phyloP scores from a whole-genome alignment of 305 asterid species.

The Salvia sclarea region DNA sequence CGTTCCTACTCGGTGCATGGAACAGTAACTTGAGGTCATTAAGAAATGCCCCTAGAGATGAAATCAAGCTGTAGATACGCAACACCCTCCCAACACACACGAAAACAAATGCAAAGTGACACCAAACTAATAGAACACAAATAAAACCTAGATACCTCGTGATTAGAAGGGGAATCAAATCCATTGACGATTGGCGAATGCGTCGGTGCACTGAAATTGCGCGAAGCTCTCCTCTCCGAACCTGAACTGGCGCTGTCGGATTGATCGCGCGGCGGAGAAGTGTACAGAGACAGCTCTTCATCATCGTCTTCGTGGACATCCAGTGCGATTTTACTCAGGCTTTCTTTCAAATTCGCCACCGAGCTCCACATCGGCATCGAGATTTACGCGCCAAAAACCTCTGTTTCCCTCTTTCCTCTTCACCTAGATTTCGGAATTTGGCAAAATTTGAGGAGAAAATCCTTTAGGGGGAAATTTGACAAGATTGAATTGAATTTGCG shows the following conservation, averaged over 20 bases:
- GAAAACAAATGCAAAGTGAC: slow-evolving; percentile 13
- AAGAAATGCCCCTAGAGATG: neutral
- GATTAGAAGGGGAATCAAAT: slow-evolving; percentile 53
- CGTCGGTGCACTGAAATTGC: slow-evolving; percentile 51
- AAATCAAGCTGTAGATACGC: neutral
- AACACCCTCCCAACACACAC: neutral
- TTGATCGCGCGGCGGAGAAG: slow-evolving; percentile 58
- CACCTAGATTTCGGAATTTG: slow-evolving; percentile 27
- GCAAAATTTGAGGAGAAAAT: slow-evolving; percentile 22
- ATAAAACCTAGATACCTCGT: slow-evolving; percentile 45
- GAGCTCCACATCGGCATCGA: slow-evolving; percentile 84
- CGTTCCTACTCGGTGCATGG: slow-evolving; percentile 11
- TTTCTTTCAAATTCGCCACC: slow-evolving; percentile 85
- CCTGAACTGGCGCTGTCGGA: slow-evolving; percentile 43
- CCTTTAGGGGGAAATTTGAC: slow-evolving; percentile 16
- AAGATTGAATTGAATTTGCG: slow-evolving; percentile 30
- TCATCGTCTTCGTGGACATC: slow-evolving; percentile 82
- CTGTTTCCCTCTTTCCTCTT: neutral
- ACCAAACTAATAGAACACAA: slow-evolving; percentile 19
- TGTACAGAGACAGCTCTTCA: slow-evolving; percentile 54
- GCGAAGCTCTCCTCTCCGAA: slow-evolving; percentile 62
- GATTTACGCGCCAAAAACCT: slow-evolving; percentile 41
- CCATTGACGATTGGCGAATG: slow-evolving; percentile 72
- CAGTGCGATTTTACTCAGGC: slow-evolving; percentile 78
- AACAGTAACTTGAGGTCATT: slow-evolving; percentile 22